Conservation (phyloP, 148 eudicot genomes). For the Vaccinium vitisidaea region DNA sequence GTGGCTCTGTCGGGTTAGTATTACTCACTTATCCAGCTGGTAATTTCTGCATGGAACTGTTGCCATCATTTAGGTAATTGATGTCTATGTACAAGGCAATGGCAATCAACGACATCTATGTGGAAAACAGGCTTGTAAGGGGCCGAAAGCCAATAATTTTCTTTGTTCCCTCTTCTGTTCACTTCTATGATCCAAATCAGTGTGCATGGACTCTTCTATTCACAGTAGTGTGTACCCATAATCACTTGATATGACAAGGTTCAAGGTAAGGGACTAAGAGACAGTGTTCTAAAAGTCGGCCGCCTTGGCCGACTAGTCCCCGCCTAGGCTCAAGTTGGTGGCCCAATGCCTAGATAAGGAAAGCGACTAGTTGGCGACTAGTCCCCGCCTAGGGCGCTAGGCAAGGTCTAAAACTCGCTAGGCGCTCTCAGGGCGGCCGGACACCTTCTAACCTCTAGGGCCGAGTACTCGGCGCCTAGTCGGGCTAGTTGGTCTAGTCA, state of each 20-base stretch:
- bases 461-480: too few species aligned
- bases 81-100: background rate
- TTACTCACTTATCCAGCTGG: conserved; percentile 16
- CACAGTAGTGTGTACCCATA: background rate
- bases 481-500: too few species aligned
- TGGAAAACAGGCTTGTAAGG: background rate
- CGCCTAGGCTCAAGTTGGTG: too few species aligned
- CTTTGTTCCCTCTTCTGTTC: conserved; percentile 1
- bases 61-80: background rate
- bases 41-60: background rate
- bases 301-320: too few species aligned
- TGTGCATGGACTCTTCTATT: background rate
- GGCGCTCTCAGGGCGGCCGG: too few species aligned
- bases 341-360: too few species aligned
- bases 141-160: background rate
- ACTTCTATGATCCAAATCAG: background rate
- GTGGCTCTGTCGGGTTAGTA: conserved; percentile 94
- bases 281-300: too few species aligned
- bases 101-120: background rate
- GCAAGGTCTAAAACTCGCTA: too few species aligned
- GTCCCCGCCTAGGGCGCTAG: too few species aligned
- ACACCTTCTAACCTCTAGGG: too few species aligned
- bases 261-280: background rate
- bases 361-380: too few species aligned
- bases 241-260: background rate